Evolutionary conservation across 495 filamentous ascomycete genomes (phyloP).

Genomic region (Jackrogersella minutella): DNA sequence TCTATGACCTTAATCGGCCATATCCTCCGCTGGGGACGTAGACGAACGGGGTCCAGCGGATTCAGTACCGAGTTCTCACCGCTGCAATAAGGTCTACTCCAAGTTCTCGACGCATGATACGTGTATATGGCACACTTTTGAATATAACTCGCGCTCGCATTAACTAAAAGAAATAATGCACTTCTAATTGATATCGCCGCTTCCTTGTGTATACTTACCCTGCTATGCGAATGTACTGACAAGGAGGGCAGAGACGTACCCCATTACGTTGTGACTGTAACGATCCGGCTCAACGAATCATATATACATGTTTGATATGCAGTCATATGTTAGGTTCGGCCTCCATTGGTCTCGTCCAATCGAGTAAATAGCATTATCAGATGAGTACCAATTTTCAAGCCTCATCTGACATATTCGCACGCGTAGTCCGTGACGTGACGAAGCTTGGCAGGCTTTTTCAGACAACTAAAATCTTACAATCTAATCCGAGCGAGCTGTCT

Average conservation of each 20-base stretch:
- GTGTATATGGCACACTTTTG: conserved; percentile 31
- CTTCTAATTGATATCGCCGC: background rate
- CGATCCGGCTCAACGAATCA: conserved; percentile 14
- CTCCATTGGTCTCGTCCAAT: conserved; percentile 1
- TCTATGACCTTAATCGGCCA: background rate
- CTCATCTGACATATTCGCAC: conserved; percentile 16
- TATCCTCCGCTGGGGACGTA: conserved; percentile 1
- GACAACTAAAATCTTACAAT: conserved; percentile 22
- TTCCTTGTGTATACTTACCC: conserved; percentile 1
- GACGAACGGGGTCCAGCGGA: conserved; percentile 6
- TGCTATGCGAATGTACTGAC: conserved; percentile 13
- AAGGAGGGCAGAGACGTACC: background rate
- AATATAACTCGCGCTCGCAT: conserved; percentile 25
- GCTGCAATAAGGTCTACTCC: conserved; percentile 18
- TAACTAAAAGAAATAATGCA: conserved; percentile 13
- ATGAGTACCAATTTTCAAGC: conserved; percentile 6
- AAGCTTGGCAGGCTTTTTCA: background rate
- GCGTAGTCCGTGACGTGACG: background rate
- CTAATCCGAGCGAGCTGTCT: conserved; percentile 10
- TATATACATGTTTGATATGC: background rate
- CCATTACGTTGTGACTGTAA: background rate
- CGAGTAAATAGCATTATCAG: conserved; percentile 10
- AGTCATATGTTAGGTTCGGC: conserved; percentile 15
- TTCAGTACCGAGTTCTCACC: conserved; percentile 14
- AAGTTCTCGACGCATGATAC: conserved; percentile 28